A percentile compares a stretch with the other conserved stretches of the same genome.
phyloP scores from a whole-genome alignment of 2,329 filamentous ascomycete species.

The Macrophomina pseudophaseolina region DNA sequence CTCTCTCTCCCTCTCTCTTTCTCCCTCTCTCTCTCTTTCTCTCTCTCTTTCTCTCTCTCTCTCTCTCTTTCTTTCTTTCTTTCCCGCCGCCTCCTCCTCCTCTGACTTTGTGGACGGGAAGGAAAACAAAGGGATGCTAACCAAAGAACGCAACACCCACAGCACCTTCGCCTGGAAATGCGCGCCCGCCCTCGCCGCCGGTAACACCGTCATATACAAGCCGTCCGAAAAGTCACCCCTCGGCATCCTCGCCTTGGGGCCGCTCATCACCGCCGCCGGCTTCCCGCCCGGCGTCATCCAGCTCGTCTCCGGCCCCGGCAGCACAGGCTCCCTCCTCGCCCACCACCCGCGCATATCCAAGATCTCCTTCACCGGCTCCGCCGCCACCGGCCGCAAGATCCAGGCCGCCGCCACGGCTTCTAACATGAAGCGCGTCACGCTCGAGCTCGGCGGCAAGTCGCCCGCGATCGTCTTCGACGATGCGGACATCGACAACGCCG shows the following conservation, averaged over 20 bases:
- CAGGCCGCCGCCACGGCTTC: constrained; percentile 43
- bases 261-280: constrained; percentile 38
- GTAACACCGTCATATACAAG: constrained; percentile 40
- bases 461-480: constrained; percentile 55
- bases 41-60: too few relatives aligned
- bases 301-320: constrained; percentile 34
- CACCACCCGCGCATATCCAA: constrained; percentile 49
- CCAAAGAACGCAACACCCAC: neutral
- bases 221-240: constrained; percentile 37
- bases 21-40: too few relatives aligned
- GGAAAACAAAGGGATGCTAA: neutral
- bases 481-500: constrained; percentile 54
- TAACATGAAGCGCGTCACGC: constrained; percentile 53
- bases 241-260: constrained; percentile 26
- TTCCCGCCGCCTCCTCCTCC: too few relatives aligned
- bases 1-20: neutral
- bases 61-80: too few relatives aligned
- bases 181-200: constrained; percentile 39
- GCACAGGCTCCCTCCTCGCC: constrained; percentile 40
- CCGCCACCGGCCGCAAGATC: constrained; percentile 43
- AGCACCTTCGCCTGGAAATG: constrained; percentile 36
- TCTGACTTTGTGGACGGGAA: too few relatives aligned
- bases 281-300: constrained; percentile 50
- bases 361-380: constrained; percentile 49
- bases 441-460: constrained; percentile 55